These are phyloP conservation scores for Quambalaria eucalypti DNA, from an alignment of 1,284 basidiomycete genomes.

Conservation along the genomic window DNA sequence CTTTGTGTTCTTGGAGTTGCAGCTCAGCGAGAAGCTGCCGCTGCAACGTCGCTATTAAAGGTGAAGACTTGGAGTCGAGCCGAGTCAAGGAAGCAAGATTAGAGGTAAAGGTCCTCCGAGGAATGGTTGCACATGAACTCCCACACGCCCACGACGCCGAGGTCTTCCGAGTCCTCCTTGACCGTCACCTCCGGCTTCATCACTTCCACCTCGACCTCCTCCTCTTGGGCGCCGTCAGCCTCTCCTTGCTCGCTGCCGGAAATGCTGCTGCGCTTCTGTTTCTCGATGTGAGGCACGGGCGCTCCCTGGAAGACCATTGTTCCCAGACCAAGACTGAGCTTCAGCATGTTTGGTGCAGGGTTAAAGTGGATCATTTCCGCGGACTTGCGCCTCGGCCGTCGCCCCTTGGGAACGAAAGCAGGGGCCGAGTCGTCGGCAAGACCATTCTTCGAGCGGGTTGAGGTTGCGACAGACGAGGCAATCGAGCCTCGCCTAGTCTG, in stretches of 20 bases:
- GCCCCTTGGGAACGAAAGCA: background rate
- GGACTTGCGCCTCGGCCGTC: background rate
- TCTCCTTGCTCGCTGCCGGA: no score
- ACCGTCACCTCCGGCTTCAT: slow-evolving; percentile 24
- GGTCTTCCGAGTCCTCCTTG: slow-evolving; percentile 35
- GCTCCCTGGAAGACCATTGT: slow-evolving; percentile 38
- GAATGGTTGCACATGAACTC: slow-evolving; percentile 35
- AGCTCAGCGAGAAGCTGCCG: no score
- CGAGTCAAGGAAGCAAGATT: no score
- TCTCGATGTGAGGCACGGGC: no score
- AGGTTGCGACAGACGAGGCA: background rate
- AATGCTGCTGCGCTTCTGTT: no score
- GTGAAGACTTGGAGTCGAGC: no score
- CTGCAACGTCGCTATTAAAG: no score
- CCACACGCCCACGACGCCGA: slow-evolving; percentile 41
- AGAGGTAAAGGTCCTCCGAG: slow-evolving; percentile 33
- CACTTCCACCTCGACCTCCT: slow-evolving; percentile 13
- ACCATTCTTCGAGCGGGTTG: background rate
- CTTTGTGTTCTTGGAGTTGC: no score
- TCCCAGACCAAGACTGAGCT: slow-evolving; percentile 36
- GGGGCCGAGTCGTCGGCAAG: background rate
- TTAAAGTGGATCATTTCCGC: slow-evolving; percentile 20
- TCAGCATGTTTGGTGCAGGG: slow-evolving; percentile 38
- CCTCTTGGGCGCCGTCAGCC: slow-evolving; percentile 5
- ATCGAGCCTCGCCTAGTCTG: no score